These are phyloP conservation scores for Cercophora scortea DNA, from an alignment of 495 filamentous ascomycete genomes.

Conservation along the genomic window DNA sequence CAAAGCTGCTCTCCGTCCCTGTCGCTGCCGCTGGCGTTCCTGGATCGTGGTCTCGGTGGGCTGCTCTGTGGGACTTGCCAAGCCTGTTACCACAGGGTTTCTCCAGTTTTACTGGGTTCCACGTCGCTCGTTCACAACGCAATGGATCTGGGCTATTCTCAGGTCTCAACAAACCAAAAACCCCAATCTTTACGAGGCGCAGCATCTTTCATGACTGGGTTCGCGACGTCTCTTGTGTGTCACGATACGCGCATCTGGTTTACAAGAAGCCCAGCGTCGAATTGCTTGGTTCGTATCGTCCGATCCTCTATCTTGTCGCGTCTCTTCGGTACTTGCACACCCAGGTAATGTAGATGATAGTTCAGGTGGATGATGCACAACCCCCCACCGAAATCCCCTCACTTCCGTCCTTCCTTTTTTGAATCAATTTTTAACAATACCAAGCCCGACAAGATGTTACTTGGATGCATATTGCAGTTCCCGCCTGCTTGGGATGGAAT, in stretches of 20 bases:
- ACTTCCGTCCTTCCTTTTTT: too few relatives aligned
- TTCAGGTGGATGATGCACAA: too few relatives aligned
- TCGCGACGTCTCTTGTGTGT: background rate
- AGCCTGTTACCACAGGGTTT: background rate
- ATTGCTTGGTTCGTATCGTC: background rate
- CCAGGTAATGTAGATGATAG: too few relatives aligned
- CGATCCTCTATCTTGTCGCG: background rate
- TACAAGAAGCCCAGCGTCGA: background rate
- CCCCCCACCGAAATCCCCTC: too few relatives aligned
- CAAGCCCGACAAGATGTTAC: too few relatives aligned
- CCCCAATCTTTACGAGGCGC: background rate
- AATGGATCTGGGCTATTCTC: background rate
- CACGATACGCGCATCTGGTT: background rate
- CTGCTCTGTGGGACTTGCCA: too few relatives aligned
- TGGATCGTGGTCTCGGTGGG: too few relatives aligned
- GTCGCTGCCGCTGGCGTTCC: too few relatives aligned
- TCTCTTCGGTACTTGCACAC: too few relatives aligned
- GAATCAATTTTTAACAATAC: too few relatives aligned
- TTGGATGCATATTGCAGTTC: too few relatives aligned
- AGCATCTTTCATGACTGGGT: background rate
- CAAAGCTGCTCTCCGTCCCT: too few relatives aligned
- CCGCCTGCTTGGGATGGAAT: slow-evolving; percentile 1
- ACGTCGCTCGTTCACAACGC: background rate
- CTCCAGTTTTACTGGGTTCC: background rate
- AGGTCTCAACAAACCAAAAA: background rate